phyloP scores from a whole-genome alignment of 1,284 basidiomycete species.

The Pholiota adiposa region DNA sequence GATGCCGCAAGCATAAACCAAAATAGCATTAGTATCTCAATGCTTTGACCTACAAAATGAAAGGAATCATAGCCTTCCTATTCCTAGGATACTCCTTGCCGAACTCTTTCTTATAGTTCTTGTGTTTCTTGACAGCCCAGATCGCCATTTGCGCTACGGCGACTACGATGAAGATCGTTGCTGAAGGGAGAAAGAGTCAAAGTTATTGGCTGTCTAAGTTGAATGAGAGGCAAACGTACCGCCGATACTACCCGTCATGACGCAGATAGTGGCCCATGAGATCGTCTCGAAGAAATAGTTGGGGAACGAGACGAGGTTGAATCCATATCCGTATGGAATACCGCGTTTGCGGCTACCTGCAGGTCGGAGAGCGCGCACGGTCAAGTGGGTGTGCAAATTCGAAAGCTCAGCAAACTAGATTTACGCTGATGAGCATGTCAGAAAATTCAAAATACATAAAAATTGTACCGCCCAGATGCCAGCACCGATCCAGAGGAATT shows the following conservation, averaged over 20 bases:
- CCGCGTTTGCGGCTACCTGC: slow-evolving; percentile 80
- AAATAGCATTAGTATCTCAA: not conserved
- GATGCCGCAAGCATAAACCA: not conserved
- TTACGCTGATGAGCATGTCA: not conserved
- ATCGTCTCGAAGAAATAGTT: slow-evolving; percentile 96
- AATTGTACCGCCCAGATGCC: slow-evolving; percentile 71
- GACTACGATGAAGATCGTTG: slow-evolving; percentile 63
- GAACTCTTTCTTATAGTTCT: slow-evolving; percentile 92
- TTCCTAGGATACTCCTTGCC: slow-evolving; percentile 80
- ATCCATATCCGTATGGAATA: slow-evolving; percentile 89
- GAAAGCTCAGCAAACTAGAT: slow-evolving; percentile 84
- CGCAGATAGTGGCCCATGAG: slow-evolving; percentile 75
- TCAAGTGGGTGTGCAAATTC: slow-evolving; percentile 86
- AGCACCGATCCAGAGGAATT: slow-evolving; percentile 71
- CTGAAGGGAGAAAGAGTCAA: slow-evolving; percentile 1
- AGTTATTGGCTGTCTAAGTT: not conserved
- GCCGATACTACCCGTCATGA: slow-evolving; percentile 81
- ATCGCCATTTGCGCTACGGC: slow-evolving; percentile 76
- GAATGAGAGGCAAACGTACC: slow-evolving; percentile 50
- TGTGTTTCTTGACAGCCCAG: slow-evolving; percentile 95
- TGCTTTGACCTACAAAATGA: slow-evolving; percentile 43
- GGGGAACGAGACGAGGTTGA: slow-evolving; percentile 85
- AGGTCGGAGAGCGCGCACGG: slow-evolving; percentile 82
- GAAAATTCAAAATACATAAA: not conserved
- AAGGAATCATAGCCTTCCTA: slow-evolving; percentile 85